These are phyloP conservation scores for Rhodotorula kratochvilovae DNA, from an alignment of 768 basidiomycete species.

Conservation along the genomic window DNA sequence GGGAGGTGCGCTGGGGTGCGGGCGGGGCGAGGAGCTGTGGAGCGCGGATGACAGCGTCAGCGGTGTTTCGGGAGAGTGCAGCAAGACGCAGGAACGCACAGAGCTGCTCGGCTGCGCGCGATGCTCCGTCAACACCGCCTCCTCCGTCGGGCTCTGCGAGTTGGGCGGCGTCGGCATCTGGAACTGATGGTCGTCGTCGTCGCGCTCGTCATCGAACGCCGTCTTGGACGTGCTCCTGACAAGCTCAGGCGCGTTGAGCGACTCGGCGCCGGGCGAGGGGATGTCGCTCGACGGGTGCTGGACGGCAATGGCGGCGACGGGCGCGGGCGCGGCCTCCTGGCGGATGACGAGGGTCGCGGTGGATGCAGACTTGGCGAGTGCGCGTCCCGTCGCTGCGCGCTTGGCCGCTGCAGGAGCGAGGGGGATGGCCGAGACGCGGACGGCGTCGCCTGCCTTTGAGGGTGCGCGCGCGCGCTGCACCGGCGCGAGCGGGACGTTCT, in stretches of 20 bases:
- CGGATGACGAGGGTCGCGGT: not conserved
- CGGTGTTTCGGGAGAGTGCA: not conserved
- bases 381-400: accelerated
- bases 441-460: too few species aligned
- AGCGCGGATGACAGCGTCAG: not conserved
- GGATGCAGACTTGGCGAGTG: not conserved
- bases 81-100: not conserved
- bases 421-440: constrained; percentile 3
- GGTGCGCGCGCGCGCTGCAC: too few species aligned
- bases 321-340: not conserved
- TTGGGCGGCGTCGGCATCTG: constrained; percentile 11
- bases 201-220: not conserved
- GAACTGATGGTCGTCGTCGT: not conserved
- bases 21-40: not conserved
- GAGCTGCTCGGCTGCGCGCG: too few species aligned
- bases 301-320: not conserved
- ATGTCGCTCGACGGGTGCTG: not conserved
- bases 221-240: not conserved
- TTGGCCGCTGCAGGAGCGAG: not conserved
- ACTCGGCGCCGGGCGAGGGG: not conserved
- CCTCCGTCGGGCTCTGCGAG: not conserved
- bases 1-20: not conserved
- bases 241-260: not conserved
- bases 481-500: not conserved
- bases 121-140: not conserved